Evolutionary conservation across 345 rosid species (phyloP), one percentile per base, ranked within the genome.

Genomic region (Mallotus nudiflorus): DNA sequence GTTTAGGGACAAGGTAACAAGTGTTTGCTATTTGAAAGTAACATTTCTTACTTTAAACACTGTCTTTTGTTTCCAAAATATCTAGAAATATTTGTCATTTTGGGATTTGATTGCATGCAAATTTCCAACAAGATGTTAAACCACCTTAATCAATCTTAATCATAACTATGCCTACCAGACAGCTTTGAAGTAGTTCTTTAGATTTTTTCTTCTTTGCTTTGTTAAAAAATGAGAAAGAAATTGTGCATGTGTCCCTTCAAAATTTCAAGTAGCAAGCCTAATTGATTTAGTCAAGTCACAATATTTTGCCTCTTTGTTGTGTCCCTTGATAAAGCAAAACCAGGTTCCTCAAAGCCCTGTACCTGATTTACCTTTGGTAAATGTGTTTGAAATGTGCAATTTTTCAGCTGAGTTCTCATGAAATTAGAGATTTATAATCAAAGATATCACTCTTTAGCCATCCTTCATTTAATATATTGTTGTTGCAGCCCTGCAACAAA

Each of bases 1-100:
- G 99, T 76, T 82, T 95, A 72, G 99, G 98, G 59, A 95, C 99
- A 65, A 92, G 98, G 98, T 92, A 51, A 58, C 8, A 19, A 8
- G 18, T 33, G 48, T 24, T 42, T 29, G 29, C 15, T 35, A 44
- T 27, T 54, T 63, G 45, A 24, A 31, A 28, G 29, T 22, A 39
- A 39, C 40, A 20, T 29, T n/a, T 60, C 45, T 33, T 5, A 42
- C 46, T 42, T 12, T 4, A 22, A 4, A 12, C n/a, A 18, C 29
- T 6, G 24, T 67, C 51, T 57, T 40, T 68, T 18, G 12, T 51
- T 52, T 28, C 61, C 49, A 42, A 42, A 27, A 45, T 14, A 55
- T 44, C 0, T 55, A 15, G 10, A 31, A 19, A 16, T 65, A 12
- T 35, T 16, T 19, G 6, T 65, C 53, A 9, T 12, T 35, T 13